Percentiles rank a stretch among this genome's conserved stretches.
Conservation (phyloP, 306 rosid genomes). For the Rosa persica region DNA sequence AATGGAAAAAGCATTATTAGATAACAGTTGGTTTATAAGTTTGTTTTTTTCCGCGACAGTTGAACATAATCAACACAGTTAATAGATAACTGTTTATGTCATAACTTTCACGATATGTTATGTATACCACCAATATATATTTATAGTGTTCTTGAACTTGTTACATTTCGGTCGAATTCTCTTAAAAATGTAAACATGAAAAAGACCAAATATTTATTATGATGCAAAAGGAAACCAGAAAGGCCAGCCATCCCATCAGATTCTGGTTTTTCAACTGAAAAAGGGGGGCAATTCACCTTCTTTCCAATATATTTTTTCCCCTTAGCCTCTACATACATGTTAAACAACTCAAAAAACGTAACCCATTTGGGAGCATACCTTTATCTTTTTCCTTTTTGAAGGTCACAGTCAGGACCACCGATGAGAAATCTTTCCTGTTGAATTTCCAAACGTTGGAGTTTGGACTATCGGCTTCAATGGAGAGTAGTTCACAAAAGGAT, state of each 20-base stretch:
- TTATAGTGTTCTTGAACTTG: too few relatives aligned
- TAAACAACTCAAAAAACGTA: background rate
- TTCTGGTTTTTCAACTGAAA: background rate
- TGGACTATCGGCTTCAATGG: constrained; percentile 11
- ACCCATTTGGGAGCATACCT: background rate
- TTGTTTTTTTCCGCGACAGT: background rate
- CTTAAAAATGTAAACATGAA: too few relatives aligned
- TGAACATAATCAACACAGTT: background rate
- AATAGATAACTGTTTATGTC: too few relatives aligned
- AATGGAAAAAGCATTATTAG: background rate
- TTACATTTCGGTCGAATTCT: too few relatives aligned
- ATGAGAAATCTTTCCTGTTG: background rate
- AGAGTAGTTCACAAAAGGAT: background rate
- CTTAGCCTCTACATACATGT: background rate
- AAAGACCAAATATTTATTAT: background rate
- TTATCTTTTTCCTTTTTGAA: background rate
- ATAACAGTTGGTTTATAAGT: background rate
- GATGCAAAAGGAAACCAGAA: background rate
- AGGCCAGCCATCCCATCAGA: background rate
- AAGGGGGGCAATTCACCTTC: too few relatives aligned
- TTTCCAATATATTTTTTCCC: background rate
- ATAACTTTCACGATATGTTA: too few relatives aligned
- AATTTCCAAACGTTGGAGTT: background rate
- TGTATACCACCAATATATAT: too few relatives aligned
- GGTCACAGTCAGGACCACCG: constrained; percentile 14